Evolutionary conservation across 2,329 filamentous ascomycete species (phyloP).

Genomic region (Fusarium brevicatenulatum): DNA sequence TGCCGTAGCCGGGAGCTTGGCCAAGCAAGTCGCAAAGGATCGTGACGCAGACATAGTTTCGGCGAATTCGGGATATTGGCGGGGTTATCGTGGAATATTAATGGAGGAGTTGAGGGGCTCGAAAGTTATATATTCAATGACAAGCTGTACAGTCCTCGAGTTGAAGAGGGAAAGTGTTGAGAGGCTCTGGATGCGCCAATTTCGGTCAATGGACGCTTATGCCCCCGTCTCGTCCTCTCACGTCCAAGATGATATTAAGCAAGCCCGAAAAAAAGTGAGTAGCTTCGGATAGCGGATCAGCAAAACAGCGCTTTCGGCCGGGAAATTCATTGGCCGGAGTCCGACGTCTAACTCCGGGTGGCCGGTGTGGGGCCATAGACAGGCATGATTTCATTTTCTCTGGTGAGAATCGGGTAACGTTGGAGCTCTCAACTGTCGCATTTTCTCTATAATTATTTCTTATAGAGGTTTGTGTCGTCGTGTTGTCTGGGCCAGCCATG

Average conservation of each 20-base stretch:
- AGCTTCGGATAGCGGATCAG: slow-evolving; percentile 42
- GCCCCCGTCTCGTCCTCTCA: slow-evolving; percentile 46
- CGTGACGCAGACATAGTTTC: slow-evolving; percentile 49
- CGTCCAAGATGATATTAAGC: slow-evolving; percentile 46
- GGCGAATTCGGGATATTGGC: slow-evolving; percentile 24
- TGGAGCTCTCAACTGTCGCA: slow-evolving; percentile 30
- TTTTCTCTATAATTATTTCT: slow-evolving; percentile 27
- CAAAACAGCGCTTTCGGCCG: slow-evolving; percentile 42
- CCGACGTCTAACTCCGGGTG: slow-evolving; percentile 42
- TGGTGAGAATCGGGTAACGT: slow-evolving; percentile 31
- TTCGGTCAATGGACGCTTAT: slow-evolving; percentile 44
- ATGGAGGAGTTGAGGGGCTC: slow-evolving; percentile 4
- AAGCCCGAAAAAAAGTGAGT: slow-evolving; percentile 42
- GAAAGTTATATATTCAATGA: slow-evolving; percentile 3
- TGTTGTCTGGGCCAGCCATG: slow-evolving; percentile 51
- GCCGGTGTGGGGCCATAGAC: slow-evolving; percentile 30
- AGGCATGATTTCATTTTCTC: slow-evolving; percentile 49
- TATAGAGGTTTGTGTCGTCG: slow-evolving; percentile 40
- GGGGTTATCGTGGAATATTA: slow-evolving; percentile 12
- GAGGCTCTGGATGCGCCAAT: slow-evolving; percentile 38
- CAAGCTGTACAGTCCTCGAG: slow-evolving; percentile 1
- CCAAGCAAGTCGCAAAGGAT: slow-evolving; percentile 47
- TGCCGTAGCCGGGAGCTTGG: slow-evolving; percentile 46
- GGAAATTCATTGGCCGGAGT: slow-evolving; percentile 51
- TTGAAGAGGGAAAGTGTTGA: slow-evolving; percentile 23